These are phyloP conservation scores for Tolypocladium ovalisporum DNA, from an alignment of 2,329 filamentous ascomycete species.

Conservation along the genomic window DNA sequence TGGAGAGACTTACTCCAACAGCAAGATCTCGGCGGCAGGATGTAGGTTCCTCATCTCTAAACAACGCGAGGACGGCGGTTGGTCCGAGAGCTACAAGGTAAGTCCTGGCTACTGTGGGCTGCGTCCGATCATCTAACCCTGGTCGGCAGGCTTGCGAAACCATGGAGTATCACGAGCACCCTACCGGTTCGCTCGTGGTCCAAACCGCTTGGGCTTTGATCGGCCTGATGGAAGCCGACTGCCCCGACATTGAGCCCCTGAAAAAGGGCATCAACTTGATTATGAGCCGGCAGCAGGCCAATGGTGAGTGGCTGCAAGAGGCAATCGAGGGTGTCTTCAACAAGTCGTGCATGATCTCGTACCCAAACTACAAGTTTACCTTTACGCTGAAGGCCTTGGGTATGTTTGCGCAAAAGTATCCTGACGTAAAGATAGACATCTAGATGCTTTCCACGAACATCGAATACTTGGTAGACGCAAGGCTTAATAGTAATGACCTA, in stretches of 20 bases:
- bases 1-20: constrained; percentile 72
- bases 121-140: constrained; percentile 6
- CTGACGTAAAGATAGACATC: constrained; percentile 43
- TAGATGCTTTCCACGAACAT: not conserved
- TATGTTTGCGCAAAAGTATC: constrained; percentile 69
- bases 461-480: not conserved
- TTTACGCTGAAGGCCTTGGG: constrained; percentile 92
- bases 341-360: constrained; percentile 98
- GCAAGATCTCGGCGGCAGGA: constrained; percentile 56
- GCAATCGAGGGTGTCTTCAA: constrained; percentile 98
- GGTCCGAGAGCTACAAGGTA: constrained; percentile 87
- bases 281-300: constrained; percentile 72
- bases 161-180: constrained; percentile 63
- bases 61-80: constrained; percentile 83
- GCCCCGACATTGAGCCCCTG: constrained; percentile 63
- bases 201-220: constrained; percentile 90
- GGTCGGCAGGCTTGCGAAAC: constrained; percentile 59
- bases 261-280: constrained; percentile 67
- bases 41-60: constrained; percentile 80
- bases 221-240: constrained; percentile 71
- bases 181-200: constrained; percentile 72
- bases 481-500: not conserved
- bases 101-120: constrained; percentile 7
- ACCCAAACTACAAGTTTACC: constrained; percentile 97
- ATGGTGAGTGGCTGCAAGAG: constrained; percentile 93